Conservation (phyloP, 306 rosid genomes). For the Nissolia schottii region DNA sequence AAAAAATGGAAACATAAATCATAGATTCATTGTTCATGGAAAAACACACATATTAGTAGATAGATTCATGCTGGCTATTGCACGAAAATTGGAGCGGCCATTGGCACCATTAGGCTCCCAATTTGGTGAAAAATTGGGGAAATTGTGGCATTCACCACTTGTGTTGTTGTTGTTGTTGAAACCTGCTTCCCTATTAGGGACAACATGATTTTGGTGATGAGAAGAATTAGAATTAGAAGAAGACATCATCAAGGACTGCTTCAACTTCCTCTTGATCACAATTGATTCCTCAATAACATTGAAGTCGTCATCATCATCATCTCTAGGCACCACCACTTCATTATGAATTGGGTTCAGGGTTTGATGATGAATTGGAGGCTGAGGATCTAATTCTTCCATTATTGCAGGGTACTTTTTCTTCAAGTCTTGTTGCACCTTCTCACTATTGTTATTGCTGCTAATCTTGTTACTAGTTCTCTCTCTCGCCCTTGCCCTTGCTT, state of each 20-base stretch:
- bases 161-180: conserved; percentile 20
- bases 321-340: conserved; percentile 15
- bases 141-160: conserved; percentile 27
- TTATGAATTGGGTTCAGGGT: conserved; percentile 36
- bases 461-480: conserved; percentile 58
- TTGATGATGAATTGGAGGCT: too few species aligned
- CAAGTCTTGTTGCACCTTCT: background rate
- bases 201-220: conserved; percentile 32
- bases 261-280: conserved; percentile 44
- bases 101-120: conserved; percentile 48
- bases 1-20: too few species aligned
- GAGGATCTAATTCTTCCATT: too few species aligned
- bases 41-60: conserved; percentile 26
- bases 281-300: conserved; percentile 38
- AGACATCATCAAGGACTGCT: conserved; percentile 29
- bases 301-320: conserved; percentile 7
- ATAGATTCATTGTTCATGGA: background rate
- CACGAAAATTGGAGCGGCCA: conserved; percentile 28
- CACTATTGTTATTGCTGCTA: background rate
- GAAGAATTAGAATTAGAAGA: conserved; percentile 1
- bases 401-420: conserved; percentile 26
- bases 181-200: conserved; percentile 38
- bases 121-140: conserved; percentile 48
- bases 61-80: conserved; percentile 40
- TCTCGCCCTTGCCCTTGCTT: conserved; percentile 72